Evolutionary conservation across 2,329 filamentous ascomycete genomes (phyloP), one percentile per base, ranked within the genome.

Genomic region (Talaromyces albobiverticillius): DNA sequence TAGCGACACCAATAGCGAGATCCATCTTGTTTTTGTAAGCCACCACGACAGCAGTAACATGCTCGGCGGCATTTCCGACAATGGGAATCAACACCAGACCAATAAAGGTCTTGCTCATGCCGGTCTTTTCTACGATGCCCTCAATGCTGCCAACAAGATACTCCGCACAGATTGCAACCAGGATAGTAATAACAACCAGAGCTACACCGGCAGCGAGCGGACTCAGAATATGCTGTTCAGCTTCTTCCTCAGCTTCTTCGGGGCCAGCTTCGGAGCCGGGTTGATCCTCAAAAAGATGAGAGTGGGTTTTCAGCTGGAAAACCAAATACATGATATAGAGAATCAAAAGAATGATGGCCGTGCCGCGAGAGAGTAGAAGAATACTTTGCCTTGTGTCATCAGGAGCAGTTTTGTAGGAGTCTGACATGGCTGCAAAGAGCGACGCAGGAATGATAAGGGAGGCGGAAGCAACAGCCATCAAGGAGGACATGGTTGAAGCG

Each of bases 41-140:
- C 23, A 92, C 88, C 26, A 91, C 86, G 16, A 90, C 86, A 16
- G 89, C 89, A 1, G 89, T 92, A 36, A 91, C 88, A 64, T 92
- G 88, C 69, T 92, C 88, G 2, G 88, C 88, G 2, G 88, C 88
- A 63, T 91, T 91, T 41, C 88, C 88, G 29, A 91, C 88, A 60
- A 91, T 90, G 3, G 88, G 88, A 46, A 91, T 87, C 18, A 91
- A 75, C 47, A 91, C 89, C 46, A 91, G 76, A 76, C 88, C 88
- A 62, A 92, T 90, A 62, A 92, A 92, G 1, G 85, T 89, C 71
- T 88, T 88, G 76, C 85, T 90, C 67, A 92, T 88, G 57, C 85
- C 80, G 2, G 84, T 83, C 41, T 78, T 83, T 61, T 83, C 79
- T 22, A 90, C 88, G 45, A 92, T 81, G 25, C 79, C 77, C 60